A percentile compares a stretch with the other conserved stretches of the same genome.
Evolutionary conservation across 495 filamentous ascomycete species (phyloP).

Genomic region (Venustampulla echinocandica): DNA sequence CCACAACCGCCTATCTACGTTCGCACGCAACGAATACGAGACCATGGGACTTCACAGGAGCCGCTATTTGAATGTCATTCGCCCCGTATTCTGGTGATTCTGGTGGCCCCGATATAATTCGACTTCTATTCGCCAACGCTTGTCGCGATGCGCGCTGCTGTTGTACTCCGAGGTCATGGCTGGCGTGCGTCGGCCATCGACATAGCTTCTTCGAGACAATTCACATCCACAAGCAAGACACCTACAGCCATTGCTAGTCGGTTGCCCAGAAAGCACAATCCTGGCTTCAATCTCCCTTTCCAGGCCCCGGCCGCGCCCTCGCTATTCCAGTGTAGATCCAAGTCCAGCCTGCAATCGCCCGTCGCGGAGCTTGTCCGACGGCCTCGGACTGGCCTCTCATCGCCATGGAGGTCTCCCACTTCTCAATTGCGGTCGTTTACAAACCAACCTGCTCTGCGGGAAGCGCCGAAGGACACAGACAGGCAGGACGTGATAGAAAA

Average conservation of each 20-base stretch:
- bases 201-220: no score
- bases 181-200: slow-evolving; percentile 9
- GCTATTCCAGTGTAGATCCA: not conserved
- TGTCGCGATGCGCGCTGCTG: slow-evolving; percentile 16
- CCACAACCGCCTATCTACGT: no score
- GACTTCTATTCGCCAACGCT: not conserved
- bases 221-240: slow-evolving; percentile 9
- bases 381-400: slow-evolving; percentile 2
- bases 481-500: slow-evolving; percentile 21
- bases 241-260: not conserved
- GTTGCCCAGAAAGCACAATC: slow-evolving; percentile 5
- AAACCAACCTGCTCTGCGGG: slow-evolving; percentile 14
- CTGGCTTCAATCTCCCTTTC: slow-evolving; percentile 12
- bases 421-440: slow-evolving; percentile 20
- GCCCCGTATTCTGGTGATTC: slow-evolving; percentile 18
- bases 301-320: no score
- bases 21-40: no score
- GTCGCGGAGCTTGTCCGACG: slow-evolving; percentile 1
- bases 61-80: slow-evolving; percentile 5
- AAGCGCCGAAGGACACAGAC: slow-evolving; percentile 15
- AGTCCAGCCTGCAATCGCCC: not conserved
- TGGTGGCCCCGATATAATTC: slow-evolving; percentile 9
- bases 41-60: slow-evolving; percentile 12
- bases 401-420: slow-evolving; percentile 22
- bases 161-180: slow-evolving; percentile 14